A percentile compares a stretch with the other conserved stretches of the same genome.
These are phyloP conservation scores for Vigna trinervia DNA, from an alignment of 306 rosid genomes.

Conservation along the genomic window DNA sequence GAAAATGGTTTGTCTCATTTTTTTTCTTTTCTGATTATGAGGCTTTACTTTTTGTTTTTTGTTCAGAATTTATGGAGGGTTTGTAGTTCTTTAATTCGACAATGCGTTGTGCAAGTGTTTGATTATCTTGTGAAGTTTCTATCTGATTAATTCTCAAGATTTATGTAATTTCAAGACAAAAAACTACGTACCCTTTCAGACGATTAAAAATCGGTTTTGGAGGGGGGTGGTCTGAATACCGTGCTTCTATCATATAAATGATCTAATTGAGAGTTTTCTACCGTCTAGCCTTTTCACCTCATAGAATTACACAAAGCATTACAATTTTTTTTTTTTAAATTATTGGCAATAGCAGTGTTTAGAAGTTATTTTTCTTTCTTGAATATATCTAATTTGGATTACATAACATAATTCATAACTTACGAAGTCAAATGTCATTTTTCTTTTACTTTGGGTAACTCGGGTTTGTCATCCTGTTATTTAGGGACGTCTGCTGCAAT, in stretches of 20 bases:
- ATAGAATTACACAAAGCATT: background rate
- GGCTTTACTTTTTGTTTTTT: background rate
- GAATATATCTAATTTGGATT: conserved; percentile 19
- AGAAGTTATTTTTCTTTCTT: background rate
- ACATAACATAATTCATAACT: background rate
- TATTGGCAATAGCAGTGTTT: background rate
- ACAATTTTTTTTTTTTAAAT: background rate
- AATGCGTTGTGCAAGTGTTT: background rate
- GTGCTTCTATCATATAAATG: background rate
- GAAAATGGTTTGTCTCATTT: conserved; percentile 67
- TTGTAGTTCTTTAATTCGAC: conserved; percentile 22
- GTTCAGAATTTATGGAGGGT: background rate
- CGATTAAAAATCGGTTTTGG: background rate
- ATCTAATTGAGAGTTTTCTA: conserved; percentile 1
- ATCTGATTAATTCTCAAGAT: background rate
- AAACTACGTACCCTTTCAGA: background rate
- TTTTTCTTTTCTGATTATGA: background rate
- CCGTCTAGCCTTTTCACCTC: background rate
- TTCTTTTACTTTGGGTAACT: background rate
- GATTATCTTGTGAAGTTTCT: conserved; percentile 19
- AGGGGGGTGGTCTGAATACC: background rate
- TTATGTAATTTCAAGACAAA: background rate
- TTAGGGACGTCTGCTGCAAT: conserved; percentile 88
- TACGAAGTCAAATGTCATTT: background rate
- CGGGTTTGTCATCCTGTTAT: conserved; percentile 26